These are phyloP conservation scores for Heterobasidion parviporum DNA, from an alignment of 1,284 basidiomycete genomes.

Conservation along the genomic window DNA sequence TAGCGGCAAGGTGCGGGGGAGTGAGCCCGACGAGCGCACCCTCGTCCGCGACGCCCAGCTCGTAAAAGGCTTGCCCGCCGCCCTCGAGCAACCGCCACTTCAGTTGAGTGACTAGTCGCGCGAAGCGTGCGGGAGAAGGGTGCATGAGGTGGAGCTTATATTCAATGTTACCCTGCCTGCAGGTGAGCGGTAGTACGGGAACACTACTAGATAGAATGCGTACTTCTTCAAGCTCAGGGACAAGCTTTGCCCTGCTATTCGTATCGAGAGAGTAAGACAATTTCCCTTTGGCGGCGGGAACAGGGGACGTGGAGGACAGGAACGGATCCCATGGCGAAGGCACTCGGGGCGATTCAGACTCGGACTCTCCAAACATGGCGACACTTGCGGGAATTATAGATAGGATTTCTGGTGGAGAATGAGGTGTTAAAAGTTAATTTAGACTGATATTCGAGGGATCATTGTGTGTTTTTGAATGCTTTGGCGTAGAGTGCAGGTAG, in stretches of 20 bases:
- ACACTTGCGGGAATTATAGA: conserved; percentile 7
- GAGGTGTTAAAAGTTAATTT: conserved; percentile 1
- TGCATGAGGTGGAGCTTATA: conserved; percentile 79
- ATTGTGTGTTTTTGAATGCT: conserved; percentile 25
- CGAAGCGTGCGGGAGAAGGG: conserved; percentile 65
- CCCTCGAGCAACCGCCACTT: conserved; percentile 93
- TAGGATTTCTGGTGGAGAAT: not conserved
- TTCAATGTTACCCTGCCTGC: conserved; percentile 65
- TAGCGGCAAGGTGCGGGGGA: conserved; percentile 67
- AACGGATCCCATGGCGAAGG: conserved; percentile 76
- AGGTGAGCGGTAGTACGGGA: not conserved
- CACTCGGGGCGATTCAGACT: conserved; percentile 67
- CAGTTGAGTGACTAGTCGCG: conserved; percentile 83
- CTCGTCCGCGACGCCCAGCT: conserved; percentile 84
- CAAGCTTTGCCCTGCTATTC: conserved; percentile 44
- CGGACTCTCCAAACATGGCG: conserved; percentile 70
- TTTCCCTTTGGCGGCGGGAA: conserved; percentile 20
- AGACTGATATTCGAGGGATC: conserved; percentile 55
- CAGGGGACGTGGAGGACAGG: conserved; percentile 37
- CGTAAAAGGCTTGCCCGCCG: conserved; percentile 87
- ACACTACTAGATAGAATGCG: conserved; percentile 6
- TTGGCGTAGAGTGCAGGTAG: not conserved
- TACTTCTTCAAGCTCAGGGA: conserved; percentile 66
- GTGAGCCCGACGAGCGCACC: conserved; percentile 80
- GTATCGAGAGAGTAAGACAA: conserved; percentile 22